A percentile compares a stretch with the other conserved stretches of the same genome.
phyloP scores from a whole-genome alignment of 2,329 filamentous ascomycete species.

The Dryadomyces quercus-mongolicae region DNA sequence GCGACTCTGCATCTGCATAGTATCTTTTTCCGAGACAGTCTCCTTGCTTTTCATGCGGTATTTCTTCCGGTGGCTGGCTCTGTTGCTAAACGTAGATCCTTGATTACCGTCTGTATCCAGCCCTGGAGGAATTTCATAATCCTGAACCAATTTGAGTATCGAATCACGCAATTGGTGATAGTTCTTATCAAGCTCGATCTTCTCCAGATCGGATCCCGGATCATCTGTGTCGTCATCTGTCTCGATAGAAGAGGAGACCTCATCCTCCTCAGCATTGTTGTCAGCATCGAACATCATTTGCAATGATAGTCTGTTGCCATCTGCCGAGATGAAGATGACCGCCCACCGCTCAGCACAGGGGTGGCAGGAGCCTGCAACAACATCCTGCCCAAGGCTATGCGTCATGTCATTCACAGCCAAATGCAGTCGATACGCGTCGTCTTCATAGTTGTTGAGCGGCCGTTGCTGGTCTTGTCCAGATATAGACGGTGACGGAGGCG shows the following conservation, averaged over 20 bases:
- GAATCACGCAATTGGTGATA: slow-evolving; percentile 73
- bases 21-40: slow-evolving; percentile 27
- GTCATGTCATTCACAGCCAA: slow-evolving; percentile 60
- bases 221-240: slow-evolving; percentile 45
- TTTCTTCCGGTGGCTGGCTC: slow-evolving; percentile 48
- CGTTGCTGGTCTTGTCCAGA: slow-evolving; percentile 24
- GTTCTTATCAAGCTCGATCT: slow-evolving; percentile 59
- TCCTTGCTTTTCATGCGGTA: slow-evolving; percentile 51
- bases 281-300: slow-evolving; percentile 63
- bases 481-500: slow-evolving; percentile 27
- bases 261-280: slow-evolving; percentile 51
- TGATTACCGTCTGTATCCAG: slow-evolving; percentile 46
- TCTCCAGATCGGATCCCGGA: slow-evolving; percentile 47
- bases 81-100: slow-evolving; percentile 55
- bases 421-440: slow-evolving; percentile 53
- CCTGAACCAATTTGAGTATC: slow-evolving; percentile 67
- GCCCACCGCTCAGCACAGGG: slow-evolving; percentile 77
- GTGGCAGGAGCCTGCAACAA: slow-evolving; percentile 55
- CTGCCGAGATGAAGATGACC: slow-evolving; percentile 63
- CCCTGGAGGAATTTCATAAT: slow-evolving; percentile 66
- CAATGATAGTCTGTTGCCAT: slow-evolving; percentile 57
- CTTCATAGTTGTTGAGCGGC: slow-evolving; percentile 41
- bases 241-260: slow-evolving; percentile 46
- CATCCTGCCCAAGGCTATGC: slow-evolving; percentile 51
- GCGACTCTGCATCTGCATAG: slow-evolving; percentile 28